Evolutionary conservation across 345 rosid species (phyloP), one percentile per base, ranked within the genome.

Genomic region (Ceriops zippeliana): DNA sequence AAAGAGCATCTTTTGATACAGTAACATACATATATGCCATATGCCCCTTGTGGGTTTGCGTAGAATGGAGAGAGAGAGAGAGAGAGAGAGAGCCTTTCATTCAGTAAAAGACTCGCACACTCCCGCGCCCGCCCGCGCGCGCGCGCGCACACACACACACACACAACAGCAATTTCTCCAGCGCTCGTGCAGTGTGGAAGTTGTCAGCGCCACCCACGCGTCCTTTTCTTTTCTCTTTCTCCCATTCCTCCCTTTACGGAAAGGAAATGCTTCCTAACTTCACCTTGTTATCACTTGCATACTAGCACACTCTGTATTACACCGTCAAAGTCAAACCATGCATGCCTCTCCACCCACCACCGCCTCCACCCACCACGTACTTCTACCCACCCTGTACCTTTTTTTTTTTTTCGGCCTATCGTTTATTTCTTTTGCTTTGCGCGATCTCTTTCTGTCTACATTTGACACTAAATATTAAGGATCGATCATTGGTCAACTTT

Each of bases 151-250:
- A 1, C 9, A 7, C 37, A 34, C 37, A 34, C 37, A 7, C 37
- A 34, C 1, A 34, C 6, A 34, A 1, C 51, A 63, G 72, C 73
- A 63, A 60, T 7, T 34, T 66, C 76, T 54, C 71, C 73, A 62
- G 75, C 57, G 70, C 75, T 31, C 63, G 71, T 60, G 76, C 70
- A 58, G 32, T 56, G 59, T 21, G 30, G 59, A 56, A 56, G 62
- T 52, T 87, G 90, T 87, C 97, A 89, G 96, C 92, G 85, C 75
- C 78, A 54, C 79, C 86, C 79, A 82, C 95, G 92, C 87, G 63
- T 81, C 83, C 49, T 63, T 71, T 51, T 22, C 19, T 24, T 38
- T 21, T 28, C 22, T 6, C 38, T 58, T n/a, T 13, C 30, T 26
- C 15, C 63, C 6, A 6, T 13, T 5, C 60, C 22, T 19, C 30